Conservation (phyloP, 2,329 filamentous ascomycete genomes). For the Arthrocladium fulminans region DNA sequence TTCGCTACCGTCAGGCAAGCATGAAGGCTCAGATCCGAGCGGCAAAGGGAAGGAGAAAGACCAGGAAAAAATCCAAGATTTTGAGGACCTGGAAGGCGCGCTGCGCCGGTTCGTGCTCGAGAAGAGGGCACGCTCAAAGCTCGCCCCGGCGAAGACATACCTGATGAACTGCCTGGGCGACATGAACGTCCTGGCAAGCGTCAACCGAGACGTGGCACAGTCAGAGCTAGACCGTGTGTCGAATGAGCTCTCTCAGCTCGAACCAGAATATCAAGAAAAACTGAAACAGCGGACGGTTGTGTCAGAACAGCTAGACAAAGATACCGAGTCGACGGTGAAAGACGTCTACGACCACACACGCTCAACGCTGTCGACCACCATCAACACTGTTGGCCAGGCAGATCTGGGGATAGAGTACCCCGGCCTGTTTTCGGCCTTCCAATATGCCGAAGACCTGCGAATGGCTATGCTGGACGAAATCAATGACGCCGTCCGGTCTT, state of each 20-base stretch:
- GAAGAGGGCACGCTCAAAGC: constrained; percentile 87
- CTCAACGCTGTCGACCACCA: constrained; percentile 63
- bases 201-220: constrained; percentile 81
- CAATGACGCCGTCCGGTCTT: constrained; percentile 63
- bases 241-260: constrained; percentile 68
- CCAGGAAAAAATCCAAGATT: constrained; percentile 81
- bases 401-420: constrained; percentile 79
- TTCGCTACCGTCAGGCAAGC: constrained; percentile 48
- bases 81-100: constrained; percentile 80
- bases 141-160: constrained; percentile 92
- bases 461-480: constrained; percentile 86
- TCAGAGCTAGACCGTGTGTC: constrained; percentile 76
- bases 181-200: constrained; percentile 68
- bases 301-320: constrained; percentile 68
- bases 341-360: constrained; percentile 81
- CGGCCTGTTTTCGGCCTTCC: constrained; percentile 73
- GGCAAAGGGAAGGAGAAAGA: constrained; percentile 81
- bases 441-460: constrained; percentile 89
- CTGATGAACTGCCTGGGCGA: constrained; percentile 88
- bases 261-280: constrained; percentile 76
- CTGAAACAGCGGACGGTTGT: constrained; percentile 72
- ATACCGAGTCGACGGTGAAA: constrained; percentile 75
- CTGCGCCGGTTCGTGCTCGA: constrained; percentile 88
- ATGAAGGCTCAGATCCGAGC: constrained; percentile 35
- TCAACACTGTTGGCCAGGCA: constrained; percentile 64